Evolutionary conservation across 345 rosid species (phyloP), one percentile per base, ranked within the genome.

Genomic region (Arabidopsis suecica): DNA sequence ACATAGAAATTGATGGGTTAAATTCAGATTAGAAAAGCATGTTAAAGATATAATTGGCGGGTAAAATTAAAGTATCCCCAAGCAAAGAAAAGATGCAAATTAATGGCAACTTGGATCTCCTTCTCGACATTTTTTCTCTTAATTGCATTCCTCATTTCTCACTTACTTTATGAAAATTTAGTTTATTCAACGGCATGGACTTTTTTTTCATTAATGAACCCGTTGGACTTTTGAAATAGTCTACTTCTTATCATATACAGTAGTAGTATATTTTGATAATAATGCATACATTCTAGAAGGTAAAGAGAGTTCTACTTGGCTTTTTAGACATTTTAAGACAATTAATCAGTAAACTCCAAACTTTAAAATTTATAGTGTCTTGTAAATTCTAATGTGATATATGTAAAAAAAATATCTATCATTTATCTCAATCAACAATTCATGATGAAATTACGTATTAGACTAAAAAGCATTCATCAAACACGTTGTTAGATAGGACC

Each of bases 141-240:
- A 60, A 37, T 61, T 61, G 47, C 42, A 41, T 41, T 51, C 20
- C 49, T 14, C 5, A n/a, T 42, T 68, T 68, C 79, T 68, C 55
- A 61, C 69, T 61, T 12, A 30, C 73, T 67, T 68, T 61, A 9
- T n/a, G 69, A 51, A 11, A 42, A 40, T 10, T 10, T 11, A n/a
- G 61, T 7, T 76, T 45, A 41, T 69, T 76, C 64, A 61, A 68
- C 16, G 22, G 64, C 74, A 11, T 61, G 0, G 75, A 53, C 79
- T 20, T 69, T 73, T 22, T n/a, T 32, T 23, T 44, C 74, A 76
- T 42, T 36, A 42, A 53, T 42, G 64, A 69, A 53, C n/a, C n/a
- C 49, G 8, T 42, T 61, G 5, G 79, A 76, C 74, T 68, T 75
- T 68, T 68, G 48, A 51, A 51, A 61, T 33, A 68, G 74, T 75